Base-by-base conservation (phyloP, 495 filamentous ascomycete species). In the Podospora bellae-mahoneyi region DNA sequence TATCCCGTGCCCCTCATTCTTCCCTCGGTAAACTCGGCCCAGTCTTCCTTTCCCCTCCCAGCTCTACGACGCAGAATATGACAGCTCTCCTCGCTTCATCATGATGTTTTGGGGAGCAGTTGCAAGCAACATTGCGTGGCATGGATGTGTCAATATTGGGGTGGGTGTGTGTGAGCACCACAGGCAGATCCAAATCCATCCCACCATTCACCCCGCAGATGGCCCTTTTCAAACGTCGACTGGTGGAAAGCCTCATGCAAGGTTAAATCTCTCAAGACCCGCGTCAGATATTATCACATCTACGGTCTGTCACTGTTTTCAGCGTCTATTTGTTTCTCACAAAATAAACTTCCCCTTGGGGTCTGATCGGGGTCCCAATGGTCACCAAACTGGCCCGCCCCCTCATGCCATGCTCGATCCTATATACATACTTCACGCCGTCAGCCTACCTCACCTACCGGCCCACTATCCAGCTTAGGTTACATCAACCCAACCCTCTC, bases 131-230 rank as follows among this genome's bases (percentile, higher is more conserved):
- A 39, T 39, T 39, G 34, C 34, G 34, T 39, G 34, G 34, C 34
- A 39, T 39, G 34, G 5, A 13, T 48, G 39, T 48, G 39, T 48
- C 39, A 48, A 0, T 39, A 23, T 2, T 23, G 1, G 34, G 10
- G 6, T 39, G 34, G 34, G 2, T 48, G 39, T 9, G 39, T 48
- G 39, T 3, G 39, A 48, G 39, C 39, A 48, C 39, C 39, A 16
- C 39, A 48, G 39, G 15, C 39, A 48, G 39, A 48, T 48, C 39
- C 39, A 48, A 48, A 48, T 13, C 39, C 39, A 48, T 48, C 7
- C 39, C 39, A 59, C 68, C 65, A 70, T 58, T 70, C 64, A 64
- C 61, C 68, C 68, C 56, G 53, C 61, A 61, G n/a, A 60, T 56
- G 60, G 60, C 34, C 68, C 60, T 39, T 64, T 59, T 62, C 59